phyloP scores from a whole-genome alignment of 768 basidiomycete species.

The Pulveroboletus sp. region DNA sequence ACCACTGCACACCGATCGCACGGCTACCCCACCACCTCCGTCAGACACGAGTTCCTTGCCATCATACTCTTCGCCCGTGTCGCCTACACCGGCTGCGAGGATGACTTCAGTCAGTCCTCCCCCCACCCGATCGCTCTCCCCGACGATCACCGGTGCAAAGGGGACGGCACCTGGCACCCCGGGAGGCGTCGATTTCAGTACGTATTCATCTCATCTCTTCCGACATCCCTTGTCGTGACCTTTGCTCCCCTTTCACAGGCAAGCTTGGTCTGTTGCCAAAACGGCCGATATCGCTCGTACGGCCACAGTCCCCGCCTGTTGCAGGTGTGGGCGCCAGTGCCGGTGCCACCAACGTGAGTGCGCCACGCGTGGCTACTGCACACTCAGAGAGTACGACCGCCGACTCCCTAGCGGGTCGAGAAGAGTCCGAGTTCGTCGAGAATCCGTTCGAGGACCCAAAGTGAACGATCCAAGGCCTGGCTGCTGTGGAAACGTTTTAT shows the following conservation, averaged over 20 bases:
- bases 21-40: not conserved
- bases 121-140: conserved; percentile 4
- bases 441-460: conserved; percentile 63
- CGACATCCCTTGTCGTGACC: not conserved
- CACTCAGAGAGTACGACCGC: conserved; percentile 21
- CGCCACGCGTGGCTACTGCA: conserved; percentile 5
- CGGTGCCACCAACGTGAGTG: not conserved
- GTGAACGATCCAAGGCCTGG: not conserved
- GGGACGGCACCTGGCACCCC: conserved; percentile 15
- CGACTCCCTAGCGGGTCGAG: conserved; percentile 31
- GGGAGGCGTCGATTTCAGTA: conserved; percentile 31
- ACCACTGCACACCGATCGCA: not conserved
- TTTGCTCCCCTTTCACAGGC: conserved; percentile 31
- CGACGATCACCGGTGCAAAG: conserved; percentile 1
- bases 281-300: conserved; percentile 59
- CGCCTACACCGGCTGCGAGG: not conserved
- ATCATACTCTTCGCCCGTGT: conserved; percentile 3
- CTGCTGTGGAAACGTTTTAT: not conserved
- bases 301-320: conserved; percentile 27
- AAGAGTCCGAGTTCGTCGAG: conserved; percentile 69
- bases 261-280: conserved; percentile 72
- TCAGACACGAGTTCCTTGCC: conserved; percentile 3
- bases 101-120: not conserved
- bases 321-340: not conserved
- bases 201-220: not conserved